phyloP scores from a whole-genome alignment of 2,329 filamentous ascomycete species.

The Shiraia sp. region DNA sequence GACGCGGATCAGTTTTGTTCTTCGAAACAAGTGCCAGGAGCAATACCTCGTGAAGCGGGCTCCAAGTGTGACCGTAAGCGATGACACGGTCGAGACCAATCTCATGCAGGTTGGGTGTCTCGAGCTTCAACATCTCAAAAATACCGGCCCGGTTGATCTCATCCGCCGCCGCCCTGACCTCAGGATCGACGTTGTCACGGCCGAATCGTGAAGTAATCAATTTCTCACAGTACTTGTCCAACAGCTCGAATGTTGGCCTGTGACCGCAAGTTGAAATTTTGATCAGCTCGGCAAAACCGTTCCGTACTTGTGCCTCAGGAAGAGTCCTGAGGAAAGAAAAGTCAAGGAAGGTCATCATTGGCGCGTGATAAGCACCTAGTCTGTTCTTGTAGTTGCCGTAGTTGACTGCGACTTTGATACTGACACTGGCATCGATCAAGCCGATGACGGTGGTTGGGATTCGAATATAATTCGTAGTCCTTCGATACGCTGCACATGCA shows the following conservation, averaged over 20 bases:
- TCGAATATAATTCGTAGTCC: conserved; percentile 74
- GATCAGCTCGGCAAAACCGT: conserved; percentile 75
- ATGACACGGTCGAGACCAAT: conserved; percentile 73
- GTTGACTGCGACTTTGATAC: conserved; percentile 79
- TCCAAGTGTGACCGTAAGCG: conserved; percentile 76
- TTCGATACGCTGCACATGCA: conserved; percentile 71
- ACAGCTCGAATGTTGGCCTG: conserved; percentile 65
- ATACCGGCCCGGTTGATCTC: conserved; percentile 71
- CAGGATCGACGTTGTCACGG: conserved; percentile 56
- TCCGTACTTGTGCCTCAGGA: conserved; percentile 69
- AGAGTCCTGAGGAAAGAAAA: conserved; percentile 73
- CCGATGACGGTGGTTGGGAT: conserved; percentile 76
- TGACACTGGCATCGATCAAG: conserved; percentile 74
- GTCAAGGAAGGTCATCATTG: conserved; percentile 72
- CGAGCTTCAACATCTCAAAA: conserved; percentile 72
- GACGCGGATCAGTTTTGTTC: conserved; percentile 9
- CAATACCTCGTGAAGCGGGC: conserved; percentile 63
- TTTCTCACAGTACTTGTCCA: conserved; percentile 71
- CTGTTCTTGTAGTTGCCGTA: conserved; percentile 78
- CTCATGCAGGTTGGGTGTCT: conserved; percentile 74
- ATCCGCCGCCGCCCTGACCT: conserved; percentile 65
- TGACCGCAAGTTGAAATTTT: conserved; percentile 76
- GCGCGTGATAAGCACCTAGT: conserved; percentile 73
- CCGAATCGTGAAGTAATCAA: conserved; percentile 69
- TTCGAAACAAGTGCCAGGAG: neutral